Percentiles rank a stretch among this genome's conserved stretches.
These are phyloP conservation scores for Betula pendula DNA, from an alignment of 306 rosid species.

Conservation along the genomic window DNA sequence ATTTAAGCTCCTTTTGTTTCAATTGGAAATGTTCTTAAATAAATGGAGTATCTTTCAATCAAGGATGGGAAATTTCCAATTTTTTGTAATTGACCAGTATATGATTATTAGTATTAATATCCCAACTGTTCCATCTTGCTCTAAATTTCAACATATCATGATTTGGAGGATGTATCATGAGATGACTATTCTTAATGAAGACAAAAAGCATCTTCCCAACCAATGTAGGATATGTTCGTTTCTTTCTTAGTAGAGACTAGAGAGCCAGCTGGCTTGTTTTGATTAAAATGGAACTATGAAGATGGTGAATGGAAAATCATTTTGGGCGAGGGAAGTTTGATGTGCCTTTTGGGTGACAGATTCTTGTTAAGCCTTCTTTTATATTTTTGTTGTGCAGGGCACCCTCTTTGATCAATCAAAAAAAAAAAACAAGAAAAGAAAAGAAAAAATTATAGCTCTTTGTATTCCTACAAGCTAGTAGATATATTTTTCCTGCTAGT, in stretches of 20 bases:
- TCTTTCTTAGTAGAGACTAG: background rate
- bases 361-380: background rate
- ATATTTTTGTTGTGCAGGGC: background rate
- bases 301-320: background rate
- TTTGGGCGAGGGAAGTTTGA: background rate
- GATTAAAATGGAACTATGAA: background rate
- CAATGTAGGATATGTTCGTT: background rate
- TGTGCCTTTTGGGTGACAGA: background rate
- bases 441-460: no score
- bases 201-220: background rate
- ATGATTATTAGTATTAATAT: background rate
- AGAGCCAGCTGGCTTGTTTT: background rate
- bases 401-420: background rate
- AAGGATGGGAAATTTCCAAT: background rate
- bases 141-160: background rate
- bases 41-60: background rate
- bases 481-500: background rate
- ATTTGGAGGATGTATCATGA: no score
- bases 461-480: background rate
- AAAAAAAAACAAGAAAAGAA: background rate
- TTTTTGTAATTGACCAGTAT: background rate
- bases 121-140: background rate
- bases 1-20: conserved; percentile 3
- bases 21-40: background rate
- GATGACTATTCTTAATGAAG: no score